Base-by-base conservation (phyloP, 2,329 filamentous ascomycete genomes). In the Eutypa lata region DNA sequence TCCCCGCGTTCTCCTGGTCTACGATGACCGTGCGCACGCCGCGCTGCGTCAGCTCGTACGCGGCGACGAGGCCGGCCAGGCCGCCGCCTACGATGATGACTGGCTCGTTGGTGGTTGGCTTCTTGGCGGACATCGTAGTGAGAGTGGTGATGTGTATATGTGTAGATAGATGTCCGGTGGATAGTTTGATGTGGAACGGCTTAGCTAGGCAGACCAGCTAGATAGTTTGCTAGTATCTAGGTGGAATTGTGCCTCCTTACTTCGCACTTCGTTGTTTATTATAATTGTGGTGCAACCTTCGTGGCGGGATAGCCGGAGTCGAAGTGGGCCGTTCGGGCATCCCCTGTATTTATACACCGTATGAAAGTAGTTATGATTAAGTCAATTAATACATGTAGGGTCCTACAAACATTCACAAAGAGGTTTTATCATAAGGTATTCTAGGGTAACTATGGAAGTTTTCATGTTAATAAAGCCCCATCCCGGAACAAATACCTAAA, bases 41-140 rank as follows among this genome's bases (percentile, higher is more conserved):
- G 53, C 73, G 77, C 61, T 75, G 70, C 14, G 76, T 71, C 7
- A 84, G 75, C 68, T 84, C 81, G 58, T 76, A 81, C 43, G 81
- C 81, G 3, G 82, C 79, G 18, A 84, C 81, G 8, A 84, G 76
- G n/a, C 81, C 82, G 31, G 81, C 79, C 13, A 84, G 73, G 48
- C 82, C 81, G 42, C 71, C 77, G 61, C 81, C 82, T 48, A 84
- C 71, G 50, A 84, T 77, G 61, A 84, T 75, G 60, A 81, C 80
- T 43, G 73, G 79, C 48, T 68, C 53, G 50, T 54, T 37, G 6
- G 28, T 18, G 19, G 48, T 48, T 49, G 18, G 37, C 6, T 38
- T 22, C 16, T 37, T 19, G 10, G 10, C 13, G 1, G 38, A 13
- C 38, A 42, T 42, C n/a, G 8, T 14, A 18, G 8, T 45, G 13